Base-by-base conservation (phyloP, 208 protist genomes). In the Zelonia costaricensis region DNA sequence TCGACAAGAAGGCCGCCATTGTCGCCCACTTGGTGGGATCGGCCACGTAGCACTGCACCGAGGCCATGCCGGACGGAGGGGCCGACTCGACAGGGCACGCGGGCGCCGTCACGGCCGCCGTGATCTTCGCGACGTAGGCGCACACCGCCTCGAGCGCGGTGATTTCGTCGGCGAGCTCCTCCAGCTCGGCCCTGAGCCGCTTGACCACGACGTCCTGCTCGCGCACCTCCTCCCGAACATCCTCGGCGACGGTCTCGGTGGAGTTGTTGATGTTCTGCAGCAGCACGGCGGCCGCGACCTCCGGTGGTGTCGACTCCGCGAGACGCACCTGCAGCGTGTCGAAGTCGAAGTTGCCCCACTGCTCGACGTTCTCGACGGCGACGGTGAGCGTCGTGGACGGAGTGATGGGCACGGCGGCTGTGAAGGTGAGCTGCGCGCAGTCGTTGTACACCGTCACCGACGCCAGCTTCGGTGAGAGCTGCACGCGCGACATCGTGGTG, bases 291-390 rank as follows among this genome's bases (percentile, higher is more conserved):
- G 47, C 33, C 10, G 66, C 66, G 33, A 73, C 58, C 7, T 25
- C 47, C 2, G 47, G 60, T 8, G 61, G 53, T 3, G 68, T 74
- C 30, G 49, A 31, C 31, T n/a, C 51, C 18, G 51, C 38, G 6
- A 74, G 15, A 22, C 68, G 60, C 27, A 86, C 59, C 59, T 76
- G 79, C 43, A 86, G 54, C 30, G 79, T 86, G 35, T 43, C 55
- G 53, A 52, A 59, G 43, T 75, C 66, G 10, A 73, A 48, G 42
- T 66, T 51, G 5, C 66, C 66, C 49, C 54, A 73, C 25, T 35
- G 66, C 48, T 73, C 66, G 20, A 73, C 56, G 44, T 65, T 65
- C 43, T 73, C 66, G 25, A 66, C 40, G 22, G 66, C 66, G 4
- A 35, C 44, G 15, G 45, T 33, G 44, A 62, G 18, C 13, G 27